A percentile compares a stretch with the other conserved stretches of the same genome.
phyloP scores from a whole-genome alignment of 768 basidiomycete genomes.

The Baorangia bicolor region DNA sequence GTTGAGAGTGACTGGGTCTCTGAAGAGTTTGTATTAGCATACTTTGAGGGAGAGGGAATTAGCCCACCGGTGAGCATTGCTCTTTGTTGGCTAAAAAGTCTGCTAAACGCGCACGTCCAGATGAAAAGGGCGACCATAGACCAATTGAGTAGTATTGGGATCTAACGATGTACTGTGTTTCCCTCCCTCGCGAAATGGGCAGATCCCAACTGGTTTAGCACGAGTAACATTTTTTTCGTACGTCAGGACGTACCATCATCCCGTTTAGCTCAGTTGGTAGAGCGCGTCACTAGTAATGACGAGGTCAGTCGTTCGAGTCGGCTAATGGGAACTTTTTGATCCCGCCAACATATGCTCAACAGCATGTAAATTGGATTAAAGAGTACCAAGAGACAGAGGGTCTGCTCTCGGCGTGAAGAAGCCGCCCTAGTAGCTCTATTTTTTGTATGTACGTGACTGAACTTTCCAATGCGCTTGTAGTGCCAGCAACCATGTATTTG shows the following conservation, averaged over 20 bases:
- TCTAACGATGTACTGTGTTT: conserved; percentile 7
- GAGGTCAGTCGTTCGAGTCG: conserved; percentile 68
- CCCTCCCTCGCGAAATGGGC: not conserved
- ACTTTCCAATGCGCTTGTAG: not conserved
- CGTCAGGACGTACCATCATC: not conserved
- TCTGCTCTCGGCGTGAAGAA: not conserved
- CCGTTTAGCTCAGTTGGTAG: conserved; percentile 49
- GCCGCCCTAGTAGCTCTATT: not conserved
- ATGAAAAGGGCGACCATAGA: conserved; percentile 30
- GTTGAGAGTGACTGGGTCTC: conserved; percentile 76
- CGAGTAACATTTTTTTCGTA: too few species aligned
- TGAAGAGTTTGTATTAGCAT: conserved; percentile 68
- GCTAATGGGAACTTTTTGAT: conserved; percentile 42
- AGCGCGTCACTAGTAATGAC: conserved; percentile 73
- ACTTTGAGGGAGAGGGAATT: conserved; percentile 68
- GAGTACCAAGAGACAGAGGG: too few species aligned
- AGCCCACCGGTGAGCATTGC: conserved; percentile 62
- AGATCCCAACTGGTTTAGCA: too few species aligned
- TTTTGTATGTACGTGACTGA: not conserved
- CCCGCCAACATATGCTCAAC: too few species aligned
- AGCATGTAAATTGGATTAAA: too few species aligned
- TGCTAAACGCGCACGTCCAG: conserved; percentile 14
- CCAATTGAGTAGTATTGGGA: conserved; percentile 19
- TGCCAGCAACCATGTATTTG: not conserved
- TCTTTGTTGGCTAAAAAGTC: not conserved